A percentile compares a stretch with the other conserved stretches of the same genome.
Evolutionary conservation across 2,329 filamentous ascomycete species (phyloP).

Genomic region (Cladosporium sp.): DNA sequence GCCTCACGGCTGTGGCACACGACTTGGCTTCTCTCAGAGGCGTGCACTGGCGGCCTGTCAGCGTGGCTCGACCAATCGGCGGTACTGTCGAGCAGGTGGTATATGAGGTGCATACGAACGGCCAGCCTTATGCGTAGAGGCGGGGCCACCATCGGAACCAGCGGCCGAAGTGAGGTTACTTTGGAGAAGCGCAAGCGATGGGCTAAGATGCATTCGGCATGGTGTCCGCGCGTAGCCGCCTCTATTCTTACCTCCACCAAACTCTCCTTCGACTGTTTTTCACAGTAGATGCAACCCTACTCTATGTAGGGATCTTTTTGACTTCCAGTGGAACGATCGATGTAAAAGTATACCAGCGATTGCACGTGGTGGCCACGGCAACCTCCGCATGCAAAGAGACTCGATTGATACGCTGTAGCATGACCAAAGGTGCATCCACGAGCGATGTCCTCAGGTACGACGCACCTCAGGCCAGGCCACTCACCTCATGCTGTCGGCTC

Average conservation of each 20-base stretch:
- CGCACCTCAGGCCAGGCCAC: no score
- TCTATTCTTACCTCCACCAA: not conserved
- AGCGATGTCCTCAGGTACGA: not conserved
- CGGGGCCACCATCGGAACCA: not conserved
- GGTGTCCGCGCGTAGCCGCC: not conserved
- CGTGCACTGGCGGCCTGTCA: constrained; percentile 1
- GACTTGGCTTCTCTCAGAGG: not conserved
- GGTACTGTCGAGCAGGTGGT: not conserved
- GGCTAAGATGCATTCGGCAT: not conserved
- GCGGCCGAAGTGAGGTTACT: constrained; percentile 8
- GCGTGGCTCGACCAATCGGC: constrained; percentile 3
- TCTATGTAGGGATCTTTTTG: not conserved
- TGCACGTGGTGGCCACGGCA: not conserved
- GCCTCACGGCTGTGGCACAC: constrained; percentile 1
- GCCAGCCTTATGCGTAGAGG: constrained; percentile 5
- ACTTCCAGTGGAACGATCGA: not conserved
- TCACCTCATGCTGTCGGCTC: not conserved
- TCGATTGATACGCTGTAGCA: not conserved
- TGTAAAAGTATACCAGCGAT: not conserved
- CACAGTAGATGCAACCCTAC: not conserved
- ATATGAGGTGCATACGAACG: constrained; percentile 6
- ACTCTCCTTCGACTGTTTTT: not conserved
- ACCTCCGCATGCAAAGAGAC: not conserved
- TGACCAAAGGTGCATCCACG: no score
- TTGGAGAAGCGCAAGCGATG: not conserved